Base-by-base conservation (phyloP, 2,329 filamentous ascomycete species). In the Verticillium nubilum region DNA sequence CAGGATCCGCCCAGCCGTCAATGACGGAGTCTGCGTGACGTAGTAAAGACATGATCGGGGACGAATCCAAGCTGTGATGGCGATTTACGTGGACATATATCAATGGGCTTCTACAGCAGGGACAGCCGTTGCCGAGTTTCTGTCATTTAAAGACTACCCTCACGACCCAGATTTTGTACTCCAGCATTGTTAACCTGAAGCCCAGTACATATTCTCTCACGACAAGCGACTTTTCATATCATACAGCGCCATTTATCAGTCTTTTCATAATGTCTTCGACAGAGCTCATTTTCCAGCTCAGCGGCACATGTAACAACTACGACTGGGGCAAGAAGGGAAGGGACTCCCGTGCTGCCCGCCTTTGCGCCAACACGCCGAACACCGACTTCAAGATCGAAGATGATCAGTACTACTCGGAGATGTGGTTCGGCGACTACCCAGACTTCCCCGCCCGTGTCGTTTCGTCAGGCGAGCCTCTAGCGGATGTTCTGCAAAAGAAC, bases 371-470 rank as follows among this genome's bases (percentile, higher is more conserved):
- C 64, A 89, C 87, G 0, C 85, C 86, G 0, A 84, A 85, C 13
- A 81, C 78, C 5, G 77, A 79, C 35, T 89, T 89, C 74, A 78
- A 82, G 61, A 81, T 92, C 55, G 80, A 91, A 25, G 82, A 90
- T 58, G 77, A 80, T 60, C 80, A 85, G 65, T 73, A 77, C 6
- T 92, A 92, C 68, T 79, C 79, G 0, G 79, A 81, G 81, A 85
- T 88, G 80, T 92, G 89, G 89, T 89, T 92, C 77, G 89, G 88
- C 4, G 91, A 89, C 52, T 91, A 92, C 68, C 88, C 88, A 0
- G 84, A 85, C 42, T 82, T 88, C 27, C 88, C 88, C 0, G 89
- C 86, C 1, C 83, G 84, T 58, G 77, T 89, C 1, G 74, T 89
- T 17, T 75, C 78, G 25, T 87, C 83, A 0, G 86, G 84, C 28